Evolutionary conservation across 164 flowering plant genomes (phyloP), one percentile per base, ranked within the genome.

Genomic region (Amborella trichopoda): DNA sequence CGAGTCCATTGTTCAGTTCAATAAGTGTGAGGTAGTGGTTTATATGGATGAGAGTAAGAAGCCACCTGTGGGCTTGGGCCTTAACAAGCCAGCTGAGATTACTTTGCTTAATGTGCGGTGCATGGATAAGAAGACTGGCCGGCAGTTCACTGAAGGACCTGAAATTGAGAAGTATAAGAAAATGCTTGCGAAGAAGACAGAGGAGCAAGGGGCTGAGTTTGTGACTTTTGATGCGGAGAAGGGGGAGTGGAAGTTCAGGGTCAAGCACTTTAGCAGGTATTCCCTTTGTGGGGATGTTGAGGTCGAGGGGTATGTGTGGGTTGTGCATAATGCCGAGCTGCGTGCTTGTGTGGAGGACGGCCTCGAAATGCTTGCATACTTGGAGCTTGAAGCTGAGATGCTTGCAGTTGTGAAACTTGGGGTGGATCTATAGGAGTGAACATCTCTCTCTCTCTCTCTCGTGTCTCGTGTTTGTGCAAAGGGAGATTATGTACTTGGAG

Each of bases 241-340:
- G 52, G 96, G 99, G 30, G 94, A 84, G 57, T 91, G 99, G 95
- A 84, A 80, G 65, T 87, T 91, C 59, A 75, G 68, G 72, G 99
- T 91, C 45, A 49, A 55, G 26, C 99, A 87, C 60, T 87, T 91
- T 67, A 78, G 89, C 46, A 34, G 8, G 33, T 83, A 86, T 49
- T 45, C 33, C 52, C 66, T 80, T 32, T 40, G 28, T 6, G 74
- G 73, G 44, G 76, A 68, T 16, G 75, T 60, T 54, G 59, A 48
- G 0, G 4, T 21, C 36, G 6, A 13, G 34, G 34, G 34, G 13
- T 30, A n/a, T n/a, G n/a, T n/a, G n/a, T n/a, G n/a, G n/a, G n/a
- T n/a, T n/a, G n/a, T n/a, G n/a, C n/a, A n/a, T n/a, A n/a, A n/a
- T n/a, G n/a, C n/a, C n/a, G n/a, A n/a, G n/a, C n/a, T n/a, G n/a